Conservation (phyloP, 2,329 filamentous ascomycete genomes). For the Podosphaera fusca region DNA sequence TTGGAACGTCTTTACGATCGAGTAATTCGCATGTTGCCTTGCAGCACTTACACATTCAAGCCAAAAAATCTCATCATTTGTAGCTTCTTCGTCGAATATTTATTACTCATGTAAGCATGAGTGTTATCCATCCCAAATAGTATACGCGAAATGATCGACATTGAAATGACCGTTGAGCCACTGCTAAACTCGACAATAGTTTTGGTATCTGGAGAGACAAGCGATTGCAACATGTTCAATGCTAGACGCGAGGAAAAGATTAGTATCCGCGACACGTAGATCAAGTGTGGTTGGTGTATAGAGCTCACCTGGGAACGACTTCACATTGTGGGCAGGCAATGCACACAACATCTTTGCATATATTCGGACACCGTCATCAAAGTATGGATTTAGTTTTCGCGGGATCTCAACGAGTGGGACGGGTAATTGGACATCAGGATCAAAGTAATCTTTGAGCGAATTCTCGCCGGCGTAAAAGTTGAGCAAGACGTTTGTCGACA, state of each 20-base stretch:
- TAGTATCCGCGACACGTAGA: too few relatives aligned
- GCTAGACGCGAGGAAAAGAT: too few relatives aligned
- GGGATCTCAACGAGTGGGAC: conserved; percentile 39
- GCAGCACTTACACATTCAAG: neutral
- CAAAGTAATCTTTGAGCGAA: conserved; percentile 32
- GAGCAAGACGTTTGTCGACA: neutral
- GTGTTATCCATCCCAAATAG: neutral
- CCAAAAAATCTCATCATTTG: neutral
- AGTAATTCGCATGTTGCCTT: neutral
- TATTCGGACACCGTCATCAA: conserved; percentile 33
- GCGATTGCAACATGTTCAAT: too few relatives aligned
- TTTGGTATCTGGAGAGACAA: too few relatives aligned
- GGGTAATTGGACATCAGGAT: conserved; percentile 32
- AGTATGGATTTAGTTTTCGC: conserved; percentile 30
- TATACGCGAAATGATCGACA: too few relatives aligned
- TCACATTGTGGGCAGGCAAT: conserved; percentile 41
- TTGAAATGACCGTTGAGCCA: too few relatives aligned
- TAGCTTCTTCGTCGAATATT: neutral
- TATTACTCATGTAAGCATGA: neutral
- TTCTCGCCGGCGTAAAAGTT: conserved; percentile 36
- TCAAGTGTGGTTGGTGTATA: too few relatives aligned
- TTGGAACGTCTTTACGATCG: too few relatives aligned
- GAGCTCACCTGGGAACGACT: conserved; percentile 11
- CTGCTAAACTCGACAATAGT: too few relatives aligned
- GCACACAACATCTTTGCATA: conserved; percentile 45